Evolutionary conservation across 768 basidiomycete species (phyloP).

Genomic region (Mycena galopus): DNA sequence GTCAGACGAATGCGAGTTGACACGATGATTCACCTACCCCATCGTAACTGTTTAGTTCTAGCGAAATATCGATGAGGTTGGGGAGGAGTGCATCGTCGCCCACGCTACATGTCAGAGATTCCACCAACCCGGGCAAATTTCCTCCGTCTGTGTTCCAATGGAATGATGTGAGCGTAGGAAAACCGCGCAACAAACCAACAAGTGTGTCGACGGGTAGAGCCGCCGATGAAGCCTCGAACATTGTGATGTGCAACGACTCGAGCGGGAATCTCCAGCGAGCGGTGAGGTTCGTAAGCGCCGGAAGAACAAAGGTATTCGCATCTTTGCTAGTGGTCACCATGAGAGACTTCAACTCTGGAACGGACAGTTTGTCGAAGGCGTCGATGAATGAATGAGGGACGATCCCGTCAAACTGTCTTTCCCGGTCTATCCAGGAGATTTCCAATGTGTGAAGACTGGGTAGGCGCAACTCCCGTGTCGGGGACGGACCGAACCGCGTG

Average conservation of each 20-base stretch:
- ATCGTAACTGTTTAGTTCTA: conserved; percentile 8
- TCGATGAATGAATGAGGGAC: neutral
- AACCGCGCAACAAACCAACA: no score
- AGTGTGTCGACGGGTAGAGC: no score
- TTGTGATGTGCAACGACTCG: neutral
- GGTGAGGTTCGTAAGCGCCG: conserved; percentile 1
- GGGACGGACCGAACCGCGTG: neutral
- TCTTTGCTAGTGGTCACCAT: neutral
- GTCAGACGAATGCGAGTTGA: neutral
- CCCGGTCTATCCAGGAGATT: neutral
- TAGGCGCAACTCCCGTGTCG: neutral
- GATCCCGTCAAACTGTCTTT: neutral
- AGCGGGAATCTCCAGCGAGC: neutral
- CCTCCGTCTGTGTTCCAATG: neutral
- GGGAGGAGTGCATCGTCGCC: neutral
- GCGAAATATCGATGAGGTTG: conserved; percentile 4
- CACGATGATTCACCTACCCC: neutral
- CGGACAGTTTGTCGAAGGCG: neutral
- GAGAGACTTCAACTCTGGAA: conserved; percentile 3
- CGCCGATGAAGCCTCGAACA: neutral
- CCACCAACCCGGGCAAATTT: neutral
- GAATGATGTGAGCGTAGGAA: no score
- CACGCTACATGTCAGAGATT: neutral
- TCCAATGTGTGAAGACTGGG: neutral
- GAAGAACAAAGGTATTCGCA: neutral